Conservation (phyloP, 1,284 basidiomycete species). For the Melampsora medusae region DNA sequence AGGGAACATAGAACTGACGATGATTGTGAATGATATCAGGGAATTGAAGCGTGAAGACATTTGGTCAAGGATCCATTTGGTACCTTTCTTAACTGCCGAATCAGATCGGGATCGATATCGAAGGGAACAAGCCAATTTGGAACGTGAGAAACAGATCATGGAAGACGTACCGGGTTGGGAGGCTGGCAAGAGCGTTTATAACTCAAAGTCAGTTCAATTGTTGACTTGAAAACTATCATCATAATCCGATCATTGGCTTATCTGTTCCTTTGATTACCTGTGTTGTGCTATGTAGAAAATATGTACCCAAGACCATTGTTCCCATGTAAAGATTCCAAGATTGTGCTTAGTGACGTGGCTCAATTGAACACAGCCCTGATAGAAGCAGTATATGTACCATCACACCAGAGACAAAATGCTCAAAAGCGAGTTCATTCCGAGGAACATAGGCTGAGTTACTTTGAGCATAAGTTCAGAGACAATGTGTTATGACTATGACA, state of each 20-base stretch:
- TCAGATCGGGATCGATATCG: conserved; percentile 86
- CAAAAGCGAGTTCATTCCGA: no score
- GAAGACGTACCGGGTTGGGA: conserved; percentile 86
- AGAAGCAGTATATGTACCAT: no score
- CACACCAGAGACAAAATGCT: no score
- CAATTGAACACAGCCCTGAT: no score
- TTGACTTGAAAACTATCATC: background rate
- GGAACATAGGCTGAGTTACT: no score
- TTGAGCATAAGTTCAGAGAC: no score
- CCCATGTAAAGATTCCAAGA: conserved; percentile 15
- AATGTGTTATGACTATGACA: no score
- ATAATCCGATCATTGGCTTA: background rate
- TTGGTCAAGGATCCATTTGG: conserved; percentile 93
- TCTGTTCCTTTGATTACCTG: background rate
- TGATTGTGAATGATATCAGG: conserved; percentile 59
- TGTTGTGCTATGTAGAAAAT: conserved; percentile 22
- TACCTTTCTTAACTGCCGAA: conserved; percentile 87
- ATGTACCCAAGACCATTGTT: conserved; percentile 40
- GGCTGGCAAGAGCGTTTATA: conserved; percentile 38
- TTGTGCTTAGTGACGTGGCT: no score
- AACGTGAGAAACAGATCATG: conserved; percentile 88
- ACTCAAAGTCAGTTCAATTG: conserved; percentile 28
- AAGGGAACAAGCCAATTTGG: conserved; percentile 73
- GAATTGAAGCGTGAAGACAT: conserved; percentile 89
- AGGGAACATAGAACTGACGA: background rate